These are phyloP conservation scores for Metschnikowia kunwiensis DNA, from an alignment of 805 yeast species.

Conservation along the genomic window DNA sequence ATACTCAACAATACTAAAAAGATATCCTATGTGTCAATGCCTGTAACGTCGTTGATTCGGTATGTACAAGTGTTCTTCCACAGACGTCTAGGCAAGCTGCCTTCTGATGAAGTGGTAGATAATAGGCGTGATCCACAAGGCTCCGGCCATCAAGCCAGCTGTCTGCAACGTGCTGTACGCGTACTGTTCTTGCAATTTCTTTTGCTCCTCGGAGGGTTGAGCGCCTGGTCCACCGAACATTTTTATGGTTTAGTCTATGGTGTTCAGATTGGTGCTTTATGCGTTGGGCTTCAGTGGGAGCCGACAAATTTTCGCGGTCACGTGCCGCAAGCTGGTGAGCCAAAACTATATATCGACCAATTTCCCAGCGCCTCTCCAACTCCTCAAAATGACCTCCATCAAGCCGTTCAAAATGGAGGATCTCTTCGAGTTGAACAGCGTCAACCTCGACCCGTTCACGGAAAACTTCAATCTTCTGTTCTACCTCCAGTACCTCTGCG, in stretches of 20 bases:
- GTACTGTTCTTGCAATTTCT: conserved; percentile 60
- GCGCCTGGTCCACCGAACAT: conserved; percentile 52
- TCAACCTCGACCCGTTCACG: conserved; percentile 85
- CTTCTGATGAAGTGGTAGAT: conserved; percentile 52
- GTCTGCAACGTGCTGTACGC: conserved; percentile 56
- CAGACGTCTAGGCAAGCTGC: conserved; percentile 38
- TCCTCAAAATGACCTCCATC: conserved; percentile 74
- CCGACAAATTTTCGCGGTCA: no score
- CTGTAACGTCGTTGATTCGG: no score
- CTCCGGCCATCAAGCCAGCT: conserved; percentile 63
- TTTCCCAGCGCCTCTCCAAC: no score
- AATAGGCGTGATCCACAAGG: conserved; percentile 59
- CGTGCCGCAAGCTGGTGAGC: no score
- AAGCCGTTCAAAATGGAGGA: conserved; percentile 88
- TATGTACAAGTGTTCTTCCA: no score
- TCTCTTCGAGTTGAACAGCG: conserved; percentile 64
- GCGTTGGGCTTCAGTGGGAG: no score
- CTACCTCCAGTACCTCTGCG: conserved; percentile 75
- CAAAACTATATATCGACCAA: no score
- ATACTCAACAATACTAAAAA: no score
- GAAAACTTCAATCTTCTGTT: conserved; percentile 86
- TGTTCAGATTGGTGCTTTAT: no score
- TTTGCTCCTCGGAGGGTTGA: conserved; percentile 58
- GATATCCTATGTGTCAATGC: no score
- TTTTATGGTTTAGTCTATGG: no score